phyloP scores from a whole-genome alignment of 2,329 filamentous ascomycete genomes.

The Aureobasidium sp. region DNA sequence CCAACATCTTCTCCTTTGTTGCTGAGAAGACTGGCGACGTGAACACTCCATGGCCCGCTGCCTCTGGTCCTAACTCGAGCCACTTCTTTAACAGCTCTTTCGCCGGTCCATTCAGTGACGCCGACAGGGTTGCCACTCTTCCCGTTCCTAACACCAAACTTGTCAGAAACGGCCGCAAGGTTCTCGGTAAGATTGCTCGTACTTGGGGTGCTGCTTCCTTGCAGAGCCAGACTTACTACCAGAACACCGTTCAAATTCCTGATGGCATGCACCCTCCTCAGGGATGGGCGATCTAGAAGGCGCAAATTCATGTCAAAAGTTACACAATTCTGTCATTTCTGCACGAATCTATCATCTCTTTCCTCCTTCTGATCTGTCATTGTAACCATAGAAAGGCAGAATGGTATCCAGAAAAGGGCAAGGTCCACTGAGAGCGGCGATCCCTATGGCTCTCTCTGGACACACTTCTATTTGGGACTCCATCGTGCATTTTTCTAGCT shows the following conservation, averaged over 20 bases:
- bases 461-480: too few species aligned
- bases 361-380: too few species aligned
- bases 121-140: slow-evolving; percentile 22
- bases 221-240: slow-evolving; percentile 25
- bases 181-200: slow-evolving; percentile 26
- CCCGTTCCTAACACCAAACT: slow-evolving; percentile 27
- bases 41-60: slow-evolving; percentile 23
- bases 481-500: too few species aligned
- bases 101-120: slow-evolving; percentile 28
- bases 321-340: too few species aligned
- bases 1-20: slow-evolving; percentile 38
- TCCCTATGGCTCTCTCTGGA: too few species aligned
- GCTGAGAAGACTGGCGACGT: slow-evolving; percentile 31
- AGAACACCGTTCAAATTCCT: slow-evolving; percentile 26
- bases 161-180: slow-evolving; percentile 25
- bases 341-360: too few species aligned
- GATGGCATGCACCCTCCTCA: slow-evolving; percentile 30
- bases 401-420: too few species aligned
- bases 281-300: slow-evolving; percentile 20
- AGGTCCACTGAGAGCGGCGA: too few species aligned
- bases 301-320: not conserved
- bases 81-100: slow-evolving; percentile 30
- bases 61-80: slow-evolving; percentile 22
- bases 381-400: too few species aligned
- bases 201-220: slow-evolving; percentile 19